phyloP scores from a whole-genome alignment of 1,139 yeast genomes.

The Saccharomycopsis hybrid region DNA sequence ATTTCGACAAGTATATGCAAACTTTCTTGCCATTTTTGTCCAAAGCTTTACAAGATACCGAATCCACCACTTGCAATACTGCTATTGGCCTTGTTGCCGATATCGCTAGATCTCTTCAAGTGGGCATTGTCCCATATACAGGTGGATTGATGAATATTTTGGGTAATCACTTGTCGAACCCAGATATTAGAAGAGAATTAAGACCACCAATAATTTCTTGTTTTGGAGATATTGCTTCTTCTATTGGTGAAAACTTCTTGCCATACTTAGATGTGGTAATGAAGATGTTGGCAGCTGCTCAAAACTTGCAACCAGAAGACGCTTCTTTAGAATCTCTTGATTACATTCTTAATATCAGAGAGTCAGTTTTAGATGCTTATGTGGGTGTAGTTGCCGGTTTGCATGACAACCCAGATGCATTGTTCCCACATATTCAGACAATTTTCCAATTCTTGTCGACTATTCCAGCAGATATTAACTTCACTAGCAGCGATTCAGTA shows the following conservation, averaged over 20 bases:
- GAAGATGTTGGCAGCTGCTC: constrained; percentile 43
- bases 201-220: constrained; percentile 90
- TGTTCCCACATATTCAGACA: constrained; percentile 59
- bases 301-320: constrained; percentile 43
- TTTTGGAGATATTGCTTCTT: constrained; percentile 92
- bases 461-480: constrained; percentile 53
- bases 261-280: constrained; percentile 77
- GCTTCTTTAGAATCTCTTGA: constrained; percentile 70
- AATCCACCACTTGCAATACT: constrained; percentile 74
- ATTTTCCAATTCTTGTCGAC: constrained; percentile 64
- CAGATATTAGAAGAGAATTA: constrained; percentile 66
- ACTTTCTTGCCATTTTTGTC: constrained; percentile 77
- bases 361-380: constrained; percentile 87
- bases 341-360: constrained; percentile 65
- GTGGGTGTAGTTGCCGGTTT: constrained; percentile 93
- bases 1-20: constrained; percentile 70
- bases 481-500: constrained; percentile 56
- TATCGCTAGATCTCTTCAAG: constrained; percentile 85
- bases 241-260: constrained; percentile 69
- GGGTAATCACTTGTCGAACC: constrained; percentile 62
- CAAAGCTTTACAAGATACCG: constrained; percentile 73
- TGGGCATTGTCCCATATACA: constrained; percentile 63
- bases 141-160: constrained; percentile 77
- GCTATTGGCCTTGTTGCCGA: constrained; percentile 98
- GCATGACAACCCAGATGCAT: constrained; percentile 57